Base-by-base conservation (phyloP, 192 early-diverging fungal species). In the Endogone sp. region DNA sequence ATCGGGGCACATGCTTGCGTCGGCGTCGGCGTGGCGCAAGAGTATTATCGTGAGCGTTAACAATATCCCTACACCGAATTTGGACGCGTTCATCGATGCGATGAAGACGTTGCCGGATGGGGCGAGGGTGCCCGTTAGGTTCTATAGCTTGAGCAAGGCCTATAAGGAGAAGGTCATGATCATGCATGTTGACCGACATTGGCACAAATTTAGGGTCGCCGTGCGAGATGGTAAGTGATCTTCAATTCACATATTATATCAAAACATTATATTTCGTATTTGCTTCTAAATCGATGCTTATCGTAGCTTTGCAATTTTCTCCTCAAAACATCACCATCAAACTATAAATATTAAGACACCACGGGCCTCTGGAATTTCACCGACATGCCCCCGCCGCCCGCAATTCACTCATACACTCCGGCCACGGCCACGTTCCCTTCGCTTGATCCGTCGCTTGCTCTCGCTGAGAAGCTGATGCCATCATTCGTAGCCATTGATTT, bases 111-210 rank as follows among this genome's bases (percentile, higher is more conserved):
- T 92, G 4, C 84, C 89, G 26, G 87, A 92, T 68, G 83, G 85
- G n/a, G 81, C 82, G 9, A 70, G 85, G 64, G 83, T 86, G 3
- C 85, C 85, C 25, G 67, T 84, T 24, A 71, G 82, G 24, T 94
- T 88, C 81, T 96, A 92, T 72, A 75, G 85, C 9, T 86, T 98
- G 11, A 88, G 85, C 22, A 90, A 93, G 65, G 87, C 92, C 8
- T 88, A 96, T 78, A 89, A 89, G 29, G 88, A 91, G 63, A 87
- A 85, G 56, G 84, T 98, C 16, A 86, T 86, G 71, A 90, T 98
- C 58, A 93, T 95, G 81, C 88, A 85, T 64, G 88, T 95, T 8
- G 90, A 95, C 71, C 82, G 93, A 64, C 94, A 95, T 72, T 98
- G 95, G 95, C 85, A 88, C 69, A 83, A 81, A 54, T 93, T 94